These are phyloP conservation scores for Suhomyces yuchorum DNA, from an alignment of 1,139 yeast species.

Conservation along the genomic window DNA sequence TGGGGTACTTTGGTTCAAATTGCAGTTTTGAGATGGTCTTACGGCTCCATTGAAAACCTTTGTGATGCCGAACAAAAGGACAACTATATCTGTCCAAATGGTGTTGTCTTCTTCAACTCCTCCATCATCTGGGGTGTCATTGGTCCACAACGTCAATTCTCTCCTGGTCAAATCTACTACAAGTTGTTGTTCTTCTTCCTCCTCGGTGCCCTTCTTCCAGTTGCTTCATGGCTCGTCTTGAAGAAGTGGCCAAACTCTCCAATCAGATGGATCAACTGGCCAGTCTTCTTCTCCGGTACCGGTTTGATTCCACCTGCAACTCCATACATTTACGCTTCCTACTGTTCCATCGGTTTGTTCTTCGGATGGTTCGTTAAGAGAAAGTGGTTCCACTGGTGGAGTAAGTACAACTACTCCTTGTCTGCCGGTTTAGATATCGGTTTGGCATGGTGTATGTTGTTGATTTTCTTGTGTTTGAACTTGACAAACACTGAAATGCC, in stretches of 20 bases:
- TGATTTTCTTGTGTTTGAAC: constrained; percentile 46
- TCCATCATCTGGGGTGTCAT: constrained; percentile 53
- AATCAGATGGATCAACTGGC: constrained; percentile 49
- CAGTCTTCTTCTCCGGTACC: constrained; percentile 51
- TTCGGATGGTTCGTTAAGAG: constrained; percentile 40
- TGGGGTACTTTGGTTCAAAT: constrained; percentile 50
- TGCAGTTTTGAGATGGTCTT: constrained; percentile 49
- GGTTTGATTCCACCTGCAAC: constrained; percentile 53
- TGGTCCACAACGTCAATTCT: constrained; percentile 43
- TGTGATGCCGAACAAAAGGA: constrained; percentile 47
- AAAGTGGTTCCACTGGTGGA: constrained; percentile 61
- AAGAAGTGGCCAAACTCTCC: constrained; percentile 51
- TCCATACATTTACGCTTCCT: constrained; percentile 45
- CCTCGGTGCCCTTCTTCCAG: constrained; percentile 40
- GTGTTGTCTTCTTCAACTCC: constrained; percentile 48
- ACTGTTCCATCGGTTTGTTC: constrained; percentile 37
- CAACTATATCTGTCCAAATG: constrained; percentile 47
- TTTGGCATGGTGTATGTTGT: constrained; percentile 51
- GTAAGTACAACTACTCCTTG: constrained; percentile 60
- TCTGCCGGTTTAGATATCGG: constrained; percentile 63
- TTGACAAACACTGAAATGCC: constrained; percentile 36
- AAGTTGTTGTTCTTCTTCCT: constrained; percentile 44
- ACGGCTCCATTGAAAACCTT: constrained; percentile 46
- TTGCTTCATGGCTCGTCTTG: constrained; percentile 49
- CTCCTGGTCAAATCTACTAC: constrained; percentile 42